A percentile compares a stretch with the other conserved stretches of the same genome.
These are phyloP conservation scores for Acacia pycnantha DNA, from an alignment of 331 rosid genomes.

Conservation along the genomic window DNA sequence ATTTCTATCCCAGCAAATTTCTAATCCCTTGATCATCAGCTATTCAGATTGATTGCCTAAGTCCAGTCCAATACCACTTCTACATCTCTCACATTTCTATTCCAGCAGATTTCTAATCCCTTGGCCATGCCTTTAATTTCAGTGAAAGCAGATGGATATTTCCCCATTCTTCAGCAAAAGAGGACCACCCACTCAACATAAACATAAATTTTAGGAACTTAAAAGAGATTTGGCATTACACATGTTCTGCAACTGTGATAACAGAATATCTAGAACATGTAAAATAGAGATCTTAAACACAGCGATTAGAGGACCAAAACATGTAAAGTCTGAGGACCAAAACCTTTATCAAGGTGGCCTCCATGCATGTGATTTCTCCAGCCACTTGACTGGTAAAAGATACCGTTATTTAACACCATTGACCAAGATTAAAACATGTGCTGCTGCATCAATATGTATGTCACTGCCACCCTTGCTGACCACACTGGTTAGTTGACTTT, in stretches of 20 bases:
- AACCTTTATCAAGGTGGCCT: background rate
- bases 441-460: background rate
- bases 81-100: too few species aligned
- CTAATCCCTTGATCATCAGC: too few species aligned
- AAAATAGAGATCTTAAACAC: background rate
- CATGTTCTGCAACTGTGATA: background rate
- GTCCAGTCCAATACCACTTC: too few species aligned
- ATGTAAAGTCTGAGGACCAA: background rate
- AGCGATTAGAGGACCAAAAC: background rate
- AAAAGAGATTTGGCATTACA: background rate
- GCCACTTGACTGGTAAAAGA: conserved; percentile 1
- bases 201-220: background rate
- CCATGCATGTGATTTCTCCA: background rate
- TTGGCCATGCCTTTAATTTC: too few species aligned
- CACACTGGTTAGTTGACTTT: background rate
- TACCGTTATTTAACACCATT: background rate
- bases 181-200: background rate
- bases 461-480: background rate
- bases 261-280: background rate
- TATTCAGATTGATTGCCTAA: too few species aligned
- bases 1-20: too few species aligned
- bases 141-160: too few species aligned
- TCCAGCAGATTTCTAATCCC: too few species aligned
- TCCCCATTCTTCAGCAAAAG: too few species aligned
- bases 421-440: background rate